Evolutionary conservation across 306 rosid species (phyloP).

Genomic region (Ziziphus jujuba): DNA sequence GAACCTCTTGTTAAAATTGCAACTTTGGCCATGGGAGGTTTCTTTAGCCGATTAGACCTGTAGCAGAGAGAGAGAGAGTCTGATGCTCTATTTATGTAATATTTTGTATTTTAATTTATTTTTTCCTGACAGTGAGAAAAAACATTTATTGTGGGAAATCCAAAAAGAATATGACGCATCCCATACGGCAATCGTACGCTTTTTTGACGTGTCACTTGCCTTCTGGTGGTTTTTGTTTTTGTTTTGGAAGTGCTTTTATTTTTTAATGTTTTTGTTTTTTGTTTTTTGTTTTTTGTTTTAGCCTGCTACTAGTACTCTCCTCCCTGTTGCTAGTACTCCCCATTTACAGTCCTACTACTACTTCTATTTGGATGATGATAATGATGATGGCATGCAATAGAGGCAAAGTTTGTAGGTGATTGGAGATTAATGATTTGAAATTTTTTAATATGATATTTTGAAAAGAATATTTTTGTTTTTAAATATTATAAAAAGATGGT

Average conservation of each 20-base stretch:
- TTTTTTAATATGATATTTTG: too few relatives aligned
- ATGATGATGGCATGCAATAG: too few relatives aligned
- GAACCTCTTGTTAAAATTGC: slow-evolving; percentile 30
- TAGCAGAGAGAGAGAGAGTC: not conserved
- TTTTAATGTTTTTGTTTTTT: not conserved
- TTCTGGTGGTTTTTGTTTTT: not conserved
- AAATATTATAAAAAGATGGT: too few relatives aligned
- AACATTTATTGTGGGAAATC: slow-evolving; percentile 1
- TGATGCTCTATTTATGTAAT: too few relatives aligned
- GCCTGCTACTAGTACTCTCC: not conserved
- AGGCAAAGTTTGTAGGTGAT: too few relatives aligned
- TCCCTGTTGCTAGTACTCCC: not conserved
- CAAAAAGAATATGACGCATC: slow-evolving; percentile 51
- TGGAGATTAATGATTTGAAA: too few relatives aligned
- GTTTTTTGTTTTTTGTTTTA: not conserved
- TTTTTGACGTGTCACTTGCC: slow-evolving; percentile 19
- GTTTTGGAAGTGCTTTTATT: not conserved
- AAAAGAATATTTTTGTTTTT: too few relatives aligned
- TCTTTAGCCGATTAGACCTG: not conserved
- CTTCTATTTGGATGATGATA: too few relatives aligned
- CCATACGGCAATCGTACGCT: slow-evolving; percentile 42
- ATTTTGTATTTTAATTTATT: too few relatives aligned
- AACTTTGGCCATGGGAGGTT: not conserved
- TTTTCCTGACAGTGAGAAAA: not conserved
- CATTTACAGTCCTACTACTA: not conserved